Evolutionary conservation across 1,284 basidiomycete genomes (phyloP).

Genomic region (Apiotrichum akiyoshidainum): DNA sequence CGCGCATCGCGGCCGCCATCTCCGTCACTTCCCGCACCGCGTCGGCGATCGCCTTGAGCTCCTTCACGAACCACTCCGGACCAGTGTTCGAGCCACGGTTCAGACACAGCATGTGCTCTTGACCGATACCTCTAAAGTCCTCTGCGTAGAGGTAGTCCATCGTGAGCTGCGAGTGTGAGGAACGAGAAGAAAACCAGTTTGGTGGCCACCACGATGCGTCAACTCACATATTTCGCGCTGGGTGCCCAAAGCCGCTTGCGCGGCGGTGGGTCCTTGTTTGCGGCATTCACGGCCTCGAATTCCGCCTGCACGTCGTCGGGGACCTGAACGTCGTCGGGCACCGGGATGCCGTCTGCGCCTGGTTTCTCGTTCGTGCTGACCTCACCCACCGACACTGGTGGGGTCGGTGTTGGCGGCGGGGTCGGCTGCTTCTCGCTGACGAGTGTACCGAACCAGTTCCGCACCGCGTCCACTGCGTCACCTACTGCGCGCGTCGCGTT

Average conservation of each 20-base stretch:
- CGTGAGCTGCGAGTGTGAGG: slow-evolving; percentile 24
- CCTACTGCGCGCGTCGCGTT: slow-evolving; percentile 15
- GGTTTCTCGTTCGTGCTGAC: slow-evolving; percentile 2
- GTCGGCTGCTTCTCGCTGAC: background rate
- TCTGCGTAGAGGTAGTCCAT: slow-evolving; percentile 41
- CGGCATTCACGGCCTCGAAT: background rate
- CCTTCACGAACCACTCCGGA: slow-evolving; percentile 35
- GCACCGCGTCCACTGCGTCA: slow-evolving; percentile 8
- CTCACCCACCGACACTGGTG: background rate
- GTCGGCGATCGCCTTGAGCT: slow-evolving; percentile 25
- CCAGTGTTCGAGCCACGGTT: slow-evolving; percentile 42
- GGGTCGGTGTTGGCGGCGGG: background rate
- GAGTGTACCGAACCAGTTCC: slow-evolving; percentile 11
- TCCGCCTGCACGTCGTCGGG: background rate
- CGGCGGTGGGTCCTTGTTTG: slow-evolving; percentile 6
- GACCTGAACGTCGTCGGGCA: background rate
- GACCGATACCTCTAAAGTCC: slow-evolving; percentile 41
- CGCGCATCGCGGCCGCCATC: background rate
- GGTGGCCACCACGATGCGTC: no score
- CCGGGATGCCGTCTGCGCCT: slow-evolving; percentile 6
- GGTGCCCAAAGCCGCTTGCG: slow-evolving; percentile 22
- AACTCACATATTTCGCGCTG: slow-evolving; percentile 20
- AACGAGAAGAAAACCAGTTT: no score
- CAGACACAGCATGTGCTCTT: slow-evolving; percentile 47
- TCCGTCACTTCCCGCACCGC: slow-evolving; percentile 3